Evolutionary conservation across 106 monocot genomes (phyloP).

Genomic region (Dendrobium nobile): DNA sequence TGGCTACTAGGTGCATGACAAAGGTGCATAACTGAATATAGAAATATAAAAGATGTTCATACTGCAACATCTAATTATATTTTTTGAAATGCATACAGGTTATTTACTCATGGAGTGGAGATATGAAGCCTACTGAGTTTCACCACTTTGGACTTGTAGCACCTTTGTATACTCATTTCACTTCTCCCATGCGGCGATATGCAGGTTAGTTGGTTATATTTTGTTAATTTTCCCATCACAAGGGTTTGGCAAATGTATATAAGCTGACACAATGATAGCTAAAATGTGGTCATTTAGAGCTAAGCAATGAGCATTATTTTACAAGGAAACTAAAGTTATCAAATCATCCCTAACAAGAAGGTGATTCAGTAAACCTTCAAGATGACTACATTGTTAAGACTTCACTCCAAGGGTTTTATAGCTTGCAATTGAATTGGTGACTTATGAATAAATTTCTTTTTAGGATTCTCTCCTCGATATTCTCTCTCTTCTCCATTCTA

Average conservation of each 20-base stretch:
- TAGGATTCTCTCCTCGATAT: too few relatives aligned
- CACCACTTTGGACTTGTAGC: conserved; percentile 90
- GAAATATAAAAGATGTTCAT: background rate
- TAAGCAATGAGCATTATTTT: too few relatives aligned
- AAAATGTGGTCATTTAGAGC: too few relatives aligned
- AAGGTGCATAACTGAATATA: conserved; percentile 41
- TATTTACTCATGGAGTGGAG: conserved; percentile 96
- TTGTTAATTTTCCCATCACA: background rate
- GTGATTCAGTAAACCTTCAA: too few relatives aligned
- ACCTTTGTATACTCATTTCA: conserved; percentile 94
- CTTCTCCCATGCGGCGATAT: conserved; percentile 97
- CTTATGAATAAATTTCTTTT: too few relatives aligned
- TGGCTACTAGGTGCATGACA: conserved; percentile 99
- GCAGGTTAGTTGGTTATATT: conserved; percentile 45
- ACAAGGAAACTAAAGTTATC: too few relatives aligned
- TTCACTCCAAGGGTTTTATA: too few relatives aligned
- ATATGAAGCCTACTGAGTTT: conserved; percentile 68
- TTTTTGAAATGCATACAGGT: conserved; percentile 42
- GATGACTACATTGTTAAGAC: too few relatives aligned
- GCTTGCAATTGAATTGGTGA: too few relatives aligned
- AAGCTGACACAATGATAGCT: too few relatives aligned
- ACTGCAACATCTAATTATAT: background rate
- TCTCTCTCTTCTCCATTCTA: too few relatives aligned
- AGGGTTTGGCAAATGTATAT: background rate
- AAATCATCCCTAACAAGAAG: too few relatives aligned